Base-by-base conservation (phyloP, 2,329 filamentous ascomycete species). In the Cladosporium phlei region DNA sequence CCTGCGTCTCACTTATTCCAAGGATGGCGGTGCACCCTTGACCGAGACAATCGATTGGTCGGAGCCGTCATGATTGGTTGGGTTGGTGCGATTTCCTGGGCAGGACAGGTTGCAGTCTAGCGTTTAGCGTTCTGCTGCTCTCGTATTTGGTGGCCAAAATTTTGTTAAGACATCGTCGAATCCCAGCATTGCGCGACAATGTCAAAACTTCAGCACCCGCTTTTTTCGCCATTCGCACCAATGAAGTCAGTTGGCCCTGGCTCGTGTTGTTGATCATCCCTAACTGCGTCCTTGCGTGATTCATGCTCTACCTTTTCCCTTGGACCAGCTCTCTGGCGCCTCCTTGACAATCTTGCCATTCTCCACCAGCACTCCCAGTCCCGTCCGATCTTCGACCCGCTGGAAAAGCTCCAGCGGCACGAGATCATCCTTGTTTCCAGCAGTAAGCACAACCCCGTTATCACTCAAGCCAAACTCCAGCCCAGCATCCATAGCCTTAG, bases 41-140 rank as follows among this genome's bases (percentile, higher is more conserved):
- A 85, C 85, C 64, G 93, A 98, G 62, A 90, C 97, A 69, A 89
- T 97, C 49, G 94, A 96, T 71, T 98, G 93, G 93, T 84, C 86
- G 22, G 93, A 98, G 69, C 83, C 88, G 46, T 56, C 62, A 38
- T 69, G 44, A 47, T 37, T 11, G 42, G 9, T 19, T 43, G 28
- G n/a, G n/a, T 27, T 7, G 19, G 21, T 7, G 32, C 33, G 25
- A 21, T 14, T 9, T 11, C 20, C 20, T 22, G 12, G 34, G 21
- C 30, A 33, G 30, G 12, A 34, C 34, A 27, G 11, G 19, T 12
- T 27, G 5, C 16, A 7, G 24, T 30, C 16, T 24, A 21, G 42
- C 42, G 42, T 45, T 45, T 19, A 37, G 42, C 32, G 32, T 37
- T 11, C 9, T 33, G 30, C 30, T 33, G 16, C 30, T 17, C 12